Conservation (phyloP, 805 yeast species). For the Kuraishia cidri region DNA sequence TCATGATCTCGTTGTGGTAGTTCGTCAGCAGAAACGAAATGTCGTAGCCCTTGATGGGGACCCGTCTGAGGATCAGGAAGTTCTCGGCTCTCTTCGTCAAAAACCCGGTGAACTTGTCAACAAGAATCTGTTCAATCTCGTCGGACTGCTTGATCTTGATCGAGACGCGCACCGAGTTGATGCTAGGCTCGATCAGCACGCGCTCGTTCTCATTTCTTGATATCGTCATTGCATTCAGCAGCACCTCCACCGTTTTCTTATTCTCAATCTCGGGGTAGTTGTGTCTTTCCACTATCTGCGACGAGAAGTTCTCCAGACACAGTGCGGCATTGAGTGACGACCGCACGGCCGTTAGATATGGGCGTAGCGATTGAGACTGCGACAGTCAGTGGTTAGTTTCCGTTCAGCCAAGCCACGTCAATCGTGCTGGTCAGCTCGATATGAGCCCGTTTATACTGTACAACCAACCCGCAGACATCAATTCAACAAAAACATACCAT, state of each 20-base stretch:
- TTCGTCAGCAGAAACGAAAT: constrained; percentile 90
- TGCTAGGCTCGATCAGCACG: constrained; percentile 87
- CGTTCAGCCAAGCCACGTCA: no score
- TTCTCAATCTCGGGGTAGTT: constrained; percentile 95
- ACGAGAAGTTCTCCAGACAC: constrained; percentile 87
- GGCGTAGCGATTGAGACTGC: constrained; percentile 94
- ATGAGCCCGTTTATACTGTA: no score
- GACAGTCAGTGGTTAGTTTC: background rate
- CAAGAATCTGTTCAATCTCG: constrained; percentile 91
- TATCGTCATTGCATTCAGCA: constrained; percentile 82
- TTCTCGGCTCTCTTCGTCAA: constrained; percentile 93
- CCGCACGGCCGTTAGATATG: constrained; percentile 90
- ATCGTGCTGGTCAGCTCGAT: no score
- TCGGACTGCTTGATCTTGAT: constrained; percentile 95
- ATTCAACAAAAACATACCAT: no score
- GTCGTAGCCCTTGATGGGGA: constrained; percentile 85
- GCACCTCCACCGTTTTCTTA: constrained; percentile 69
- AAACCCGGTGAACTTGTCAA: constrained; percentile 90
- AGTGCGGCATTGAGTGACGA: constrained; percentile 89
- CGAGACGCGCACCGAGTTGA: constrained; percentile 85
- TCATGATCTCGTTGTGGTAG: constrained; percentile 91
- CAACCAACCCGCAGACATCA: no score
- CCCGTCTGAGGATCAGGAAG: constrained; percentile 84
- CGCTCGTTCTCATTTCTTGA: constrained; percentile 91
- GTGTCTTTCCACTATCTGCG: constrained; percentile 94